Evolutionary conservation across 192 early-diverging fungal species (phyloP), one percentile per base, ranked within the genome.

Genomic region (Backusella australiensis): DNA sequence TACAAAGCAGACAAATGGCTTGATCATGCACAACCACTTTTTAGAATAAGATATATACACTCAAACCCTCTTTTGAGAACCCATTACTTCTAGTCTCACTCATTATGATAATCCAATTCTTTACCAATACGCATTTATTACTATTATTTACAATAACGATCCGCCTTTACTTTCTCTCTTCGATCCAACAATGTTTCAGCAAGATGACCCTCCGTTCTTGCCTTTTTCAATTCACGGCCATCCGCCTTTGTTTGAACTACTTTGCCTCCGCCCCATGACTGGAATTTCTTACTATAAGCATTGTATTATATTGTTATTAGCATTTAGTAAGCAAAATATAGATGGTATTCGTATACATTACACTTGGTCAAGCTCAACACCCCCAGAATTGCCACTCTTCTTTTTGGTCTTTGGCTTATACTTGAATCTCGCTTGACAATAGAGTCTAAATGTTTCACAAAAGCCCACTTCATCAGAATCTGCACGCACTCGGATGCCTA

Each of bases 181-280:
- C 94, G 89, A 85, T 95, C 92, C 52, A 96, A 75, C 32, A 96
- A 72, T 23, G 92, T 86, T 78, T 96, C 94, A 49, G 91, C 85
- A 73, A 94, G 80, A 1, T 81, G 87, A 9, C 94, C 94, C 70
- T 91, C 85, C 67, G 92, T 87, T 72, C 88, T 89, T 1, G 94
- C 94, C 78, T 82, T 84, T 67, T 86, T 85, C 52, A 96, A 75
- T 19, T 88, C 83, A n/a, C 72, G 59, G 0, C 82, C 41, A 46
- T 89, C 90, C 56, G 89, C 85, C 1, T 87, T 74, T 7, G 91
- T 87, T 34, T 89, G 78, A 14, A 86, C 79, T 8, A 89, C 72
- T 8, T 90, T 80, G 4, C 91, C 92, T 74, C 86, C 85, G 35
- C 91, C 91, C 90, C 90, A 94, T 9, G 90, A 90, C 72, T 95